Evolutionary conservation across 1,284 basidiomycete genomes (phyloP).

Genomic region (Ceratobasidium sp.): DNA sequence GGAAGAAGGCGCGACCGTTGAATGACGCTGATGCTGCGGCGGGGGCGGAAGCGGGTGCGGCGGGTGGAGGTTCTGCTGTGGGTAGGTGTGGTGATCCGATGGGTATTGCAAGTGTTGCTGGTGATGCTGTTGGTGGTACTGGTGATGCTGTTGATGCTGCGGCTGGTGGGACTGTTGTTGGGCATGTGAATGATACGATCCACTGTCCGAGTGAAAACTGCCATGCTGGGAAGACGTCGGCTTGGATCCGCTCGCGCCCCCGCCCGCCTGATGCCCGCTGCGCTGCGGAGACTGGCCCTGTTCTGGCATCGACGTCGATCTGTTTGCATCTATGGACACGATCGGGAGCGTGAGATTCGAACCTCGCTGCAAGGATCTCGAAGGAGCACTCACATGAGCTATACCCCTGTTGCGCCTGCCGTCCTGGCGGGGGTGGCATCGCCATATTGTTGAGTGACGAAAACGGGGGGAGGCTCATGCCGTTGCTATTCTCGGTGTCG

Average conservation of each 20-base stretch:
- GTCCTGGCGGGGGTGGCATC: slow-evolving; percentile 23
- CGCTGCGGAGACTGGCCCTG: slow-evolving; percentile 28
- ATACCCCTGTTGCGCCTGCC: slow-evolving; percentile 31
- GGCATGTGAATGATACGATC: slow-evolving; percentile 28
- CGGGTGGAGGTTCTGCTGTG: slow-evolving; percentile 43
- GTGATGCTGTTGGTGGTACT: slow-evolving; percentile 49
- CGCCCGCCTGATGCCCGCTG: not conserved
- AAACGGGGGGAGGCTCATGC: slow-evolving; percentile 11
- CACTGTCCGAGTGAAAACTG: slow-evolving; percentile 35
- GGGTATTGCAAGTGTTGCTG: slow-evolving; percentile 42
- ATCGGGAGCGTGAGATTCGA: slow-evolving; percentile 33
- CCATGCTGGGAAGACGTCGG: slow-evolving; percentile 41
- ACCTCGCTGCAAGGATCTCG: not conserved
- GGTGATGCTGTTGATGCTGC: not conserved
- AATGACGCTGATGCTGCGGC: slow-evolving; percentile 31
- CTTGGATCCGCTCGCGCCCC: slow-evolving; percentile 3
- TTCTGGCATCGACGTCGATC: slow-evolving; percentile 17
- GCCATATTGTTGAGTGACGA: slow-evolving; percentile 22
- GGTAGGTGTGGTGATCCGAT: slow-evolving; percentile 16
- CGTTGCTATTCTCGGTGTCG: slow-evolving; percentile 6
- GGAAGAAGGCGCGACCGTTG: slow-evolving; percentile 47
- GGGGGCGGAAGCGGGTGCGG: slow-evolving; percentile 45
- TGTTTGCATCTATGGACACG: slow-evolving; percentile 18
- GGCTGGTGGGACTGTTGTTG: slow-evolving; percentile 13
- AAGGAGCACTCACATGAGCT: slow-evolving; percentile 14